A percentile compares a stretch with the other conserved stretches of the same genome.
Conservation (phyloP, 805 yeast genomes). For the Saturnispora gosingensis region DNA sequence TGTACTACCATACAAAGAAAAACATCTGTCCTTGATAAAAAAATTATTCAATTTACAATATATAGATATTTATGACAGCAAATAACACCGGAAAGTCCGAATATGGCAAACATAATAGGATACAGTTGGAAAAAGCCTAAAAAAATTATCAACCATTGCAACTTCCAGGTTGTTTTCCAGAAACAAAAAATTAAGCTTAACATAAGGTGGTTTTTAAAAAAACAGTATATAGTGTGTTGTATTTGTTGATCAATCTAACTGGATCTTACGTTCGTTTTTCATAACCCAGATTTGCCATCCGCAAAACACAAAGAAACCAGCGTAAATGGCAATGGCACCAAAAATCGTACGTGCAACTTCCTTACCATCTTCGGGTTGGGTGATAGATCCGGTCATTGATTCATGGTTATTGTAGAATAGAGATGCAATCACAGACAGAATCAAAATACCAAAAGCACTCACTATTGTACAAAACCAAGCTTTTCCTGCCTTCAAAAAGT, state of each 20-base stretch:
- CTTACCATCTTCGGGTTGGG: conserved; percentile 86
- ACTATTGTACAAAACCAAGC: conserved; percentile 95
- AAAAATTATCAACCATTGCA: not conserved
- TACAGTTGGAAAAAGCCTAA: not conserved
- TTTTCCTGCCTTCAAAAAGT: conserved; percentile 46
- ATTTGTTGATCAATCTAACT: conserved; percentile 24
- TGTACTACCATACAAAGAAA: not conserved
- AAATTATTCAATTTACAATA: not conserved
- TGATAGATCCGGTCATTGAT: conserved; percentile 84
- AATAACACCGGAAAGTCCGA: not conserved
- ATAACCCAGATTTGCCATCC: conserved; percentile 71
- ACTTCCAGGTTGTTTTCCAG: not conserved
- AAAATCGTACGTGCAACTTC: conserved; percentile 85
- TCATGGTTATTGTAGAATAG: conserved; percentile 77
- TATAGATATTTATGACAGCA: not conserved
- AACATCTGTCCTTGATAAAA: not conserved
- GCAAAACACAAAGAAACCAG: conserved; percentile 75
- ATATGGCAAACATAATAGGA: not conserved
- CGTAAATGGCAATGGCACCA: conserved; percentile 80
- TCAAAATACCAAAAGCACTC: conserved; percentile 86
- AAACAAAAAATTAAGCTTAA: not conserved
- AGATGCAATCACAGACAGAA: conserved; percentile 74
- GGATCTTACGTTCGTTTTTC: conserved; percentile 59
- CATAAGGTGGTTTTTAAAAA: not conserved
- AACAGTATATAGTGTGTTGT: not conserved